Conservation (phyloP, 768 basidiomycete species). For the Lepiota subincarnata region DNA sequence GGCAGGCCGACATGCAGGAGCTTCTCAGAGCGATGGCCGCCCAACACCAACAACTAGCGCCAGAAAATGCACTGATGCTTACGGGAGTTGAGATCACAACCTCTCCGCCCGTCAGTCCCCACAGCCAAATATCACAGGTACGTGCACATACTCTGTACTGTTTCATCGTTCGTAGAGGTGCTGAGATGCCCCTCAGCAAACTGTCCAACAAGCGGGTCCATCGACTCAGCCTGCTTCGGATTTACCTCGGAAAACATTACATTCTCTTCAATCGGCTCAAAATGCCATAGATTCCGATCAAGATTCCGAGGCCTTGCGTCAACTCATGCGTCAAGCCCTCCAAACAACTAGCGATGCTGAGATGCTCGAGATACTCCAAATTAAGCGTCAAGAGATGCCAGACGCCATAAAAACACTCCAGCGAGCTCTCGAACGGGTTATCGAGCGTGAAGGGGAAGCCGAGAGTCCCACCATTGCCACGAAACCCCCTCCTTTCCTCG, state of each 20-base stretch:
- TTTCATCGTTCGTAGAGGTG: not conserved
- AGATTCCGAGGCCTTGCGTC: conserved; percentile 54
- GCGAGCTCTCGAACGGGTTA: conserved; percentile 44
- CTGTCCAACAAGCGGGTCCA: not conserved
- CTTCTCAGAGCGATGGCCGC: conserved; percentile 26
- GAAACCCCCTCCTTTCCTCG: not conserved
- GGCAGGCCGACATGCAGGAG: conserved; percentile 28
- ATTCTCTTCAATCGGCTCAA: conserved; percentile 25
- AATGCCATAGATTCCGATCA: conserved; percentile 39
- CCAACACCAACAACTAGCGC: not conserved
- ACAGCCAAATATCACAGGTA: not conserved
- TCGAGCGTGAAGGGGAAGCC: conserved; percentile 27
- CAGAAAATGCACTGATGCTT: conserved; percentile 13
- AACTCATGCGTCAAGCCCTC: conserved; percentile 56
- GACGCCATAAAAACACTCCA: conserved; percentile 81
- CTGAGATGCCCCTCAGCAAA: not conserved
- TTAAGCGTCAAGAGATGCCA: conserved; percentile 64
- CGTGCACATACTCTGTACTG: no score
- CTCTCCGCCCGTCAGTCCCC: not conserved
- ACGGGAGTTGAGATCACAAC: conserved; percentile 4
- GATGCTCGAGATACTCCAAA: conserved; percentile 59
- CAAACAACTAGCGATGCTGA: conserved; percentile 56
- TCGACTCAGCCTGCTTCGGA: conserved; percentile 11
- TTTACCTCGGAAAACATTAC: conserved; percentile 19
- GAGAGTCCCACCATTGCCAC: conserved; percentile 1